Conservation (phyloP, 2,329 filamentous ascomycete species). For the Penicillium sp. region DNA sequence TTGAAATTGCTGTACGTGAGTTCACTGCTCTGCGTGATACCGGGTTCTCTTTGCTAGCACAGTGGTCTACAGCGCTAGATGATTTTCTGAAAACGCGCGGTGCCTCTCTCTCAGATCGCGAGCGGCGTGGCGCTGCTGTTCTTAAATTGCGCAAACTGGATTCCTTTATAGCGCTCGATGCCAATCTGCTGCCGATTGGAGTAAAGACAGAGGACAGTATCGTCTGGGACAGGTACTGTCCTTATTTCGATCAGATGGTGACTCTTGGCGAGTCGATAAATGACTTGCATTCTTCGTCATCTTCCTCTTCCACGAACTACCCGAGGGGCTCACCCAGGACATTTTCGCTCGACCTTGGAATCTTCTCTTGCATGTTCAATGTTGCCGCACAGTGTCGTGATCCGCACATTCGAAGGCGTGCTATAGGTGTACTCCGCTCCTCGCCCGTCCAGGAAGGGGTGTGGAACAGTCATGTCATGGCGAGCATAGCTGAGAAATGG, state of each 20-base stretch:
- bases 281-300: not conserved
- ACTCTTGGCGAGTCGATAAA: slow-evolving; percentile 29
- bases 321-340: slow-evolving; percentile 10
- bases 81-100: not conserved
- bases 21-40: not conserved
- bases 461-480: slow-evolving; percentile 25
- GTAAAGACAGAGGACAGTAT: slow-evolving; percentile 18
- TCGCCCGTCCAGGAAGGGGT: slow-evolving; percentile 28
- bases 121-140: slow-evolving; percentile 5
- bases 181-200: slow-evolving; percentile 8
- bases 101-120: not conserved
- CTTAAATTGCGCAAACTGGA: slow-evolving; percentile 7
- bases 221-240: slow-evolving; percentile 28
- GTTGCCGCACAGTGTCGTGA: slow-evolving; percentile 36
- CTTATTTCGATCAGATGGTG: slow-evolving; percentile 30
- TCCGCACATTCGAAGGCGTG: slow-evolving; percentile 31
- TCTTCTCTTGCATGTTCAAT: slow-evolving; percentile 30
- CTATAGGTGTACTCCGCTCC: slow-evolving; percentile 28
- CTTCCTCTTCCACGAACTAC: not conserved
- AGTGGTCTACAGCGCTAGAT: slow-evolving; percentile 1
- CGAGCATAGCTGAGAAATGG: slow-evolving; percentile 24
- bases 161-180: slow-evolving; percentile 6
- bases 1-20: not conserved
- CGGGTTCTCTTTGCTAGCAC: not conserved
- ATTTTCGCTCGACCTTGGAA: slow-evolving; percentile 36